Base-by-base conservation (phyloP, 2,329 filamentous ascomycete genomes). In the Pyricularia grisea region DNA sequence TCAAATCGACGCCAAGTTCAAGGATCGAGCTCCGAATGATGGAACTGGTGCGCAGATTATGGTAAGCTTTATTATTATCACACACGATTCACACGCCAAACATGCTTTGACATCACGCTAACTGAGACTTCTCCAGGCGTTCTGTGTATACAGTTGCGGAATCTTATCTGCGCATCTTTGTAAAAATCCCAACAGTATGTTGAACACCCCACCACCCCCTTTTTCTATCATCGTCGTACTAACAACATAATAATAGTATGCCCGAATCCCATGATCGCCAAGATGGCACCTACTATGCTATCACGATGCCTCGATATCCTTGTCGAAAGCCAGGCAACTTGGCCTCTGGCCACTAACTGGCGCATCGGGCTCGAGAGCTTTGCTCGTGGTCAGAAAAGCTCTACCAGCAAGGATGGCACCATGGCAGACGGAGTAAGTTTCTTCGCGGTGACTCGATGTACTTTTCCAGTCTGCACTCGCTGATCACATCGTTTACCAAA, bases 121-220 rank as follows among this genome's bases (percentile, higher is more conserved):
- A 33, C 63, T 7, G 7, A 2, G 63, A 36, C 63, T 25, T 33
- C 25, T 27, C 27, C 65, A 81, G 76, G 75, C 82, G 1, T 85
- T 85, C 69, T 83, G 82, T 67, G 82, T 85, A 17, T 85, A 85
- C 67, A 83, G 79, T 30, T 85, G 83, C 70, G 83, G 82, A 20
- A 73, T 85, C 4, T 80, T 85, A 70, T 80, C 82, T 5, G 80
- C 80, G 1, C 85, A 85, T 66, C 74, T 85, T 0, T 82, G 79
- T 73, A 82, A 82, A 72, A 84, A 84, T 23, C 66, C 72, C 55
- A 70, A 69, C 4, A 25, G 73, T 73, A 66, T 23, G 72, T 28
- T 30, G 3, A 50, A n/a, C 5, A n/a, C 6, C 20, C 4, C 33
- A n/a, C n/a, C n/a, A n/a, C n/a, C 33, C n/a, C n/a, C 27, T 1